Conservation (phyloP, 2,329 filamentous ascomycete species). For the Eutypella sp. region DNA sequence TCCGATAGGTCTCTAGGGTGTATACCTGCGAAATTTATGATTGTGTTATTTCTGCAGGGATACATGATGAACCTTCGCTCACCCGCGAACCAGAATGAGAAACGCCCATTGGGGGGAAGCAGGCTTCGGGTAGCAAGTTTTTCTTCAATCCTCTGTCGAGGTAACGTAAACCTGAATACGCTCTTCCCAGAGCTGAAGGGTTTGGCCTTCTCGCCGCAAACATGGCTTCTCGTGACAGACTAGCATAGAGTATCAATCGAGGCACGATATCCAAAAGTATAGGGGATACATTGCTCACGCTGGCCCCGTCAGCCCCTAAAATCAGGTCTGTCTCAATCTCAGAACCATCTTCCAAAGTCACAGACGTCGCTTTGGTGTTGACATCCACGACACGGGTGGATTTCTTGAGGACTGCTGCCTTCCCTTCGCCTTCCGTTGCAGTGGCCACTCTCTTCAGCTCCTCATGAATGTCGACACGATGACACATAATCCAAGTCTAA, state of each 20-base stretch:
- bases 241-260: constrained; percentile 2
- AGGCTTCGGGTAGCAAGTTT: constrained; percentile 31
- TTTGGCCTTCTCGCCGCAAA: constrained; percentile 32
- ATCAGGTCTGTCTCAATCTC: constrained; percentile 11
- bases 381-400: constrained; percentile 10
- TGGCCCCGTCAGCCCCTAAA: constrained; percentile 19
- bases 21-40: constrained; percentile 47
- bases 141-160: constrained; percentile 25
- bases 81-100: constrained; percentile 35
- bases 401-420: constrained; percentile 31
- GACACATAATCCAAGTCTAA: too few relatives aligned
- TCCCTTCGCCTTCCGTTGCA: constrained; percentile 27
- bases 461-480: constrained; percentile 49
- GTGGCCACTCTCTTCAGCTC: constrained; percentile 42
- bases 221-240: constrained; percentile 33
- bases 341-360: constrained; percentile 11
- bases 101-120: constrained; percentile 20
- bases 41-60: constrained; percentile 38
- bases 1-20: constrained; percentile 33
- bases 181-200: constrained; percentile 47
- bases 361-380: constrained; percentile 6
- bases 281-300: constrained; percentile 18
- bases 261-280: too few relatives aligned
- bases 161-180: constrained; percentile 53
- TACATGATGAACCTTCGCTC: constrained; percentile 44